Base-by-base conservation (phyloP, 2,329 filamentous ascomycete species). In the Botrytis medusae region DNA sequence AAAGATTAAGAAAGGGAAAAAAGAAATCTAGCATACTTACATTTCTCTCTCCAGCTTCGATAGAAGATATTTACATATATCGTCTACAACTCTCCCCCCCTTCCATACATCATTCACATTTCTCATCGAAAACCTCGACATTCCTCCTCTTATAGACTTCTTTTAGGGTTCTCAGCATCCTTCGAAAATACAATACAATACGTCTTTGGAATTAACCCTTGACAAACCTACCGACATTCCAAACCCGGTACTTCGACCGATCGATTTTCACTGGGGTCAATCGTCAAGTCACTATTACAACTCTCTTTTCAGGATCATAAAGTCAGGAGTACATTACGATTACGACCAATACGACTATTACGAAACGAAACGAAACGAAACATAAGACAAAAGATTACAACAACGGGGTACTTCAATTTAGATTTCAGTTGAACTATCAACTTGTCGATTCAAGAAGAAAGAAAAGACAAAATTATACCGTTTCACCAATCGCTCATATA, bases 121-220 rank as follows among this genome's bases (percentile, higher is more conserved):
- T 67, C 22, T 72, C 61, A 42, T 25, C 37, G 48, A 14, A 64
- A 54, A 59, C 61, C 42, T 72, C 71, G 57, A 60, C 62, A 69
- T 72, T 72, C 71, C 69, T 51, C 51, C 71, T 60, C 32, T 69
- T 61, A 60, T 72, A 72, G 29, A 68, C 61, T 46, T 70, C 51
- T 18, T 34, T 46, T n/a, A 46, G 59, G 12, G 37, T 61, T 69
- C 51, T 69, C 40, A n/a, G 44, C 22, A 69, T n/a, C 48, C 51
- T 62, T 57, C 34, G 40, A 57, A 25, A n/a, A 57, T 32, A 57
- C 48, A 32, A 68, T 42, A 42, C 51, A 69, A 68, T 42, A 42
- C 51, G 61, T n/a, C 51, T 57, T 61, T 61, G n/a, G 10, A 37
- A 44, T 57, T 9, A 69, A 69, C 51, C 67, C 54, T 64, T 32